Conservation (phyloP, 2,329 filamentous ascomycete species). For the Lasiodiplodia sp. region DNA sequence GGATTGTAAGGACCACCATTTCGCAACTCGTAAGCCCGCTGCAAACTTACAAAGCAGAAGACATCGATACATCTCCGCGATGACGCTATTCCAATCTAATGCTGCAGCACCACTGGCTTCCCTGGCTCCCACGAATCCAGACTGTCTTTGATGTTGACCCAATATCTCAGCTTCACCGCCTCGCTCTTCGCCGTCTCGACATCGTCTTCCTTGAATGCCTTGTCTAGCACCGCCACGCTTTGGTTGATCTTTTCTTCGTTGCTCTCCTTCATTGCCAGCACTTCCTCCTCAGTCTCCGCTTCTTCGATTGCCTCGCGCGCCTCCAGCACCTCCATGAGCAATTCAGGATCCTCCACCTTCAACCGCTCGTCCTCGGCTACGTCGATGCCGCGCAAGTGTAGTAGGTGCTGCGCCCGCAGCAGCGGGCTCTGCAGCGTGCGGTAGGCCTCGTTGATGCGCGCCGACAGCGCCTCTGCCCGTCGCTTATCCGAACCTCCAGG, state of each 20-base stretch:
- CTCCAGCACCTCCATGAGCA: slow-evolving; percentile 83
- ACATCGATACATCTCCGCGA: background rate
- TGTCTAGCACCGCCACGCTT: slow-evolving; percentile 69
- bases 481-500: slow-evolving; percentile 55
- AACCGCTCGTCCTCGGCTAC: slow-evolving; percentile 80
- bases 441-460: slow-evolving; percentile 91
- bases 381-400: slow-evolving; percentile 75
- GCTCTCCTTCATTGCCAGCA: slow-evolving; percentile 64
- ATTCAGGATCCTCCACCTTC: slow-evolving; percentile 71
- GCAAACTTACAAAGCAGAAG: background rate
- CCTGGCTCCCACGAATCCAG: slow-evolving; percentile 86
- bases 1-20: background rate
- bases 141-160: slow-evolving; percentile 85
- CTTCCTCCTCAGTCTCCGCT: slow-evolving; percentile 65
- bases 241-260: slow-evolving; percentile 73
- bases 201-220: slow-evolving; percentile 72
- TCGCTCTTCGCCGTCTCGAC: slow-evolving; percentile 72
- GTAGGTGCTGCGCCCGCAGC: slow-evolving; percentile 84
- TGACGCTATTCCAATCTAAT: slow-evolving; percentile 47
- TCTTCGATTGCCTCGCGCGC: slow-evolving; percentile 68
- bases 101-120: slow-evolving; percentile 64
- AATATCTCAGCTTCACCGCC: slow-evolving; percentile 83
- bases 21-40: too few relatives aligned
- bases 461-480: slow-evolving; percentile 77
- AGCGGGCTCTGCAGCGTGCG: slow-evolving; percentile 82